Percentiles rank a stretch among this genome's conserved stretches.
These are phyloP conservation scores for Ustilago vetiveriae DNA, from an alignment of 1,284 basidiomycete species.

Conservation along the genomic window DNA sequence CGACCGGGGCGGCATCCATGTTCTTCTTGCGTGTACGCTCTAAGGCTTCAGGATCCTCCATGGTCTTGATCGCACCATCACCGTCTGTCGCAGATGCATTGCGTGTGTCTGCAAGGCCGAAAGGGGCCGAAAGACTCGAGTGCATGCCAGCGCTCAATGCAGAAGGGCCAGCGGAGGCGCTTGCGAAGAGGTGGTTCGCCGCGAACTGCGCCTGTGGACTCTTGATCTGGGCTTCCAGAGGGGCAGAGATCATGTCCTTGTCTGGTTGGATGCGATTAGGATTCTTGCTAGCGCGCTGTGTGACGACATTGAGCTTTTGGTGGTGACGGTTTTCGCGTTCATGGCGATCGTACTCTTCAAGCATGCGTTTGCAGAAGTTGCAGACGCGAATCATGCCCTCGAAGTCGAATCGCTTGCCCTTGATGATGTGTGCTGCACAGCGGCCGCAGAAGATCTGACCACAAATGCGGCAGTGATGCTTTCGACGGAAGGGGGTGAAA, in stretches of 20 bases:
- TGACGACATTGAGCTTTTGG: slow-evolving; percentile 20
- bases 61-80: background rate
- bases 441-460: slow-evolving; percentile 66
- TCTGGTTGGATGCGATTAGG: slow-evolving; percentile 38
- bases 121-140: slow-evolving; percentile 12
- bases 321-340: slow-evolving; percentile 31
- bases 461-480: slow-evolving; percentile 66
- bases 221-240: slow-evolving; percentile 63
- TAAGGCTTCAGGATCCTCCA: background rate
- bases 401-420: slow-evolving; percentile 90
- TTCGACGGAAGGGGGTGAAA: slow-evolving; percentile 62
- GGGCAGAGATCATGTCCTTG: slow-evolving; percentile 66
- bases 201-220: slow-evolving; percentile 61
- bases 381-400: slow-evolving; percentile 92
- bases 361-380: slow-evolving; percentile 90
- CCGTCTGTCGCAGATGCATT: slow-evolving; percentile 8
- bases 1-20: slow-evolving; percentile 29
- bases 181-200: slow-evolving; percentile 58
- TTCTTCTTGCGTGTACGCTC: slow-evolving; percentile 15
- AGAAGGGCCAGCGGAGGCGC: slow-evolving; percentile 31
- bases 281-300: slow-evolving; percentile 37
- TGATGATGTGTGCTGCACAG: slow-evolving; percentile 96
- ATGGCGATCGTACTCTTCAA: slow-evolving; percentile 74
- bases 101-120: slow-evolving; percentile 16
- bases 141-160: slow-evolving; percentile 21